phyloP scores from a whole-genome alignment of 2,329 filamentous ascomycete species.

The Malbranchea zuffiana region DNA sequence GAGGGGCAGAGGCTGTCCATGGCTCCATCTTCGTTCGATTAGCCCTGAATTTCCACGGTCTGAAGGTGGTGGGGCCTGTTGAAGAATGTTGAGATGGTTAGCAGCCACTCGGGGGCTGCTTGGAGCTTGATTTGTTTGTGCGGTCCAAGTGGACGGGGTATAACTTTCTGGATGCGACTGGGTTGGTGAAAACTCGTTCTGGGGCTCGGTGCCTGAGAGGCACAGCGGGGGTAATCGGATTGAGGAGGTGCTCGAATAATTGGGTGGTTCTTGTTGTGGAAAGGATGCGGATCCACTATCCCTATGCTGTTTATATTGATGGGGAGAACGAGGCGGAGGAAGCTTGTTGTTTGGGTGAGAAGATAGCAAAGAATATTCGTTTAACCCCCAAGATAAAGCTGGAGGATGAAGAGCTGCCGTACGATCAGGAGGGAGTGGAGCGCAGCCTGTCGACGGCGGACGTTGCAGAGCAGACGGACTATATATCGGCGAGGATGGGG shows the following conservation, averaged over 20 bases:
- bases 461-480: slow-evolving; percentile 3
- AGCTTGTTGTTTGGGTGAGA: slow-evolving; percentile 1
- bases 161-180: not conserved
- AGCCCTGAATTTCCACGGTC: slow-evolving; percentile 1
- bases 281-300: slow-evolving; percentile 5
- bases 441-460: slow-evolving; percentile 1
- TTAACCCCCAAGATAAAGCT: not conserved
- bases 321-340: slow-evolving; percentile 4
- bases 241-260: slow-evolving; percentile 2
- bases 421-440: slow-evolving; percentile 1
- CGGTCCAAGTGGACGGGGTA: slow-evolving; percentile 5
- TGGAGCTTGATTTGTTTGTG: not conserved
- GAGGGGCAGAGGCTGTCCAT: slow-evolving; percentile 6
- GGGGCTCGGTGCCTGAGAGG: slow-evolving; percentile 4
- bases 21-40: slow-evolving; percentile 9
- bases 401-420: slow-evolving; percentile 2
- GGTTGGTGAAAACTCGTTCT: slow-evolving; percentile 6
- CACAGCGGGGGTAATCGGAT: slow-evolving; percentile 11
- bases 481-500: slow-evolving; percentile 9
- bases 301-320: slow-evolving; percentile 4
- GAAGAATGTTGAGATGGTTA: too few species aligned
- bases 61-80: too few species aligned
- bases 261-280: slow-evolving; percentile 5
- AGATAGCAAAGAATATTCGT: slow-evolving; percentile 1
- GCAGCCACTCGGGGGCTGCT: too few species aligned